Conservation (phyloP, 371 early-diverging fungal genomes). For the Actinomortierella ambigua region DNA sequence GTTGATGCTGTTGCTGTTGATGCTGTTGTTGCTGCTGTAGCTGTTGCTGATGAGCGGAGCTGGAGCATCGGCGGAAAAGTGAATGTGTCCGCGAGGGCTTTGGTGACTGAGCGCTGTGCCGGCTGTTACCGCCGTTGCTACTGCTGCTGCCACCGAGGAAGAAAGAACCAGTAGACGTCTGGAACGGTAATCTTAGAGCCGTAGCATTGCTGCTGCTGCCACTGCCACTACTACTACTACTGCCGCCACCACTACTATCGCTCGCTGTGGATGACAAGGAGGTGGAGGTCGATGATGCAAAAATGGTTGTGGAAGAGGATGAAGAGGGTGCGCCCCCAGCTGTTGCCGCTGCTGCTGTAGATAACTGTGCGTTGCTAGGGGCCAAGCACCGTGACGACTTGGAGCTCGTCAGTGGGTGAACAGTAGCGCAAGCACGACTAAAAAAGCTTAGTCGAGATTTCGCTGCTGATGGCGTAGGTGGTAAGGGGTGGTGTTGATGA, state of each 20-base stretch:
- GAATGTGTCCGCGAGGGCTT: not conserved
- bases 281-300: not conserved
- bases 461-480: slow-evolving; percentile 8
- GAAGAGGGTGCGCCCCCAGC: slow-evolving; percentile 14
- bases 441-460: slow-evolving; percentile 39
- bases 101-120: not conserved
- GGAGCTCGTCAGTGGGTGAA: slow-evolving; percentile 15
- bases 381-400: slow-evolving; percentile 25
- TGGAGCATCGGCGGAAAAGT: slow-evolving; percentile 1
- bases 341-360: not conserved
- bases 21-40: not conserved
- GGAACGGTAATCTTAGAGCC: no score
- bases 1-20: not conserved
- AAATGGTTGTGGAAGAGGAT: slow-evolving; percentile 5
- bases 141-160: not conserved
- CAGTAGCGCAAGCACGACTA: slow-evolving; percentile 23
- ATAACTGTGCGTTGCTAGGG: slow-evolving; percentile 5
- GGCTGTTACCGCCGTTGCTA: not conserved
- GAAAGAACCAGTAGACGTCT: no score
- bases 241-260: not conserved
- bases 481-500: not conserved
- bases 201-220: not conserved
- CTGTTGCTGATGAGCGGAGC: no score
- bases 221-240: not conserved
- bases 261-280: slow-evolving; percentile 2